Conservation (phyloP, 1,139 yeast species). For the Pichia kudriavzevii region DNA sequence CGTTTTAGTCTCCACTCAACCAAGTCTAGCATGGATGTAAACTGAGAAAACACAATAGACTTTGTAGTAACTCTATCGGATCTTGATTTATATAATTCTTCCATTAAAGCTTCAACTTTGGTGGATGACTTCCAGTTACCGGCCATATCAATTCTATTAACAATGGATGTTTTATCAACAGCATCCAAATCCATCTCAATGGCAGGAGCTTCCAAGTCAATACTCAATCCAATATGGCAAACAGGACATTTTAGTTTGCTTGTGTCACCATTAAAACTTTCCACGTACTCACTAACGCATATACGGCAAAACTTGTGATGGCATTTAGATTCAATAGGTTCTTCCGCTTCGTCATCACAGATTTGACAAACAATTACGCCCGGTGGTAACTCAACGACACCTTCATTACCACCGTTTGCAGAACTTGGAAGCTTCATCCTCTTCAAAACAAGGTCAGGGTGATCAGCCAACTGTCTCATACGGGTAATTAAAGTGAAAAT, state of each 20-base stretch:
- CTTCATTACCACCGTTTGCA: constrained; percentile 9
- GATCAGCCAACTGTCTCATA: constrained; percentile 97
- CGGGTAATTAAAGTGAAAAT: constrained; percentile 91
- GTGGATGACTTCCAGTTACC: constrained; percentile 90
- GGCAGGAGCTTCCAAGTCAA: constrained; percentile 84
- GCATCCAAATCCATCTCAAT: constrained; percentile 62
- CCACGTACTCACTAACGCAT: constrained; percentile 85
- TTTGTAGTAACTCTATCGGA: constrained; percentile 86
- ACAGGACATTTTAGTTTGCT: constrained; percentile 79
- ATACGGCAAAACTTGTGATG: constrained; percentile 89
- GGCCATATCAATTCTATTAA: constrained; percentile 81
- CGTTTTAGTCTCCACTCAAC: constrained; percentile 92
- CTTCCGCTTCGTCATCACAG: constrained; percentile 98
- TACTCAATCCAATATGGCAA: constrained; percentile 86
- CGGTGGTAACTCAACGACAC: constrained; percentile 20
- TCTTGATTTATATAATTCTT: constrained; percentile 78
- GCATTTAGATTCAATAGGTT: constrained; percentile 89
- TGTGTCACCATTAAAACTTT: constrained; percentile 61
- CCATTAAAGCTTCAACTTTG: constrained; percentile 91
- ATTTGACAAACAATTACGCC: constrained; percentile 81
- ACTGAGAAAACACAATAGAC: constrained; percentile 93
- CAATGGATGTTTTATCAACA: constrained; percentile 74
- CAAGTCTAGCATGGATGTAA: constrained; percentile 90
- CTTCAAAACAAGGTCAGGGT: constrained; percentile 88
- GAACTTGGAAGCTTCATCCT: constrained; percentile 29